A percentile compares a stretch with the other conserved stretches of the same genome.
Conservation (phyloP, 73 alveolate species). For the Effrenium voratum region DNA sequence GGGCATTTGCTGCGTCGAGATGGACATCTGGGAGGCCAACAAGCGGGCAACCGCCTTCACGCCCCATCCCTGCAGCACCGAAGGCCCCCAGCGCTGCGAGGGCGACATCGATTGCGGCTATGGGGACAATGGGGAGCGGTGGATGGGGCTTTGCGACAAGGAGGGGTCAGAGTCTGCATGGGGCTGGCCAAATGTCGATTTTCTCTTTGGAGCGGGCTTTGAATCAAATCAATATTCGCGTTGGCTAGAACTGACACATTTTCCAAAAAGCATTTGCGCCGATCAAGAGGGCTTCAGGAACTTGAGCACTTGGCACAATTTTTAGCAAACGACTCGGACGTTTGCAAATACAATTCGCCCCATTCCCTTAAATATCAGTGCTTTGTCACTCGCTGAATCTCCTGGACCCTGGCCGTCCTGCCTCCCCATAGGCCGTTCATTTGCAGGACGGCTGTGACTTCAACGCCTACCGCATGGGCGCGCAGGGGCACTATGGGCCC, state of each 20-base stretch:
- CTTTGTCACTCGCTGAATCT: too few species aligned
- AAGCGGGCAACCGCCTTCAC: conserved; percentile 93
- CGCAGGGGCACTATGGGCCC: conserved; percentile 85
- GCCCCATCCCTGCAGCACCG: conserved; percentile 92
- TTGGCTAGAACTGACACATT: background rate
- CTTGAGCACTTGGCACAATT: too few species aligned
- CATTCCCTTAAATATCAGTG: too few species aligned
- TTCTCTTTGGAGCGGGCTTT: background rate
- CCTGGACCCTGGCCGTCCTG: too few species aligned
- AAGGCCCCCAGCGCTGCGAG: conserved; percentile 59
- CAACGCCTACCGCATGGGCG: conserved; percentile 94
- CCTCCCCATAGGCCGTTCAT: too few species aligned
- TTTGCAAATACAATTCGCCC: too few species aligned
- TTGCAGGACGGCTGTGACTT: too few species aligned
- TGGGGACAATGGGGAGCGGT: conserved; percentile 67
- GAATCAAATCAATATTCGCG: background rate
- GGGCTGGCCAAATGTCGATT: conserved; percentile 15
- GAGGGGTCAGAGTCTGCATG: conserved; percentile 90
- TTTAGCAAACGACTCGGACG: too few species aligned
- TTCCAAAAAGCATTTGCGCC: too few species aligned
- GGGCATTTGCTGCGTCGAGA: conserved; percentile 92
- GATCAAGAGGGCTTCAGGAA: too few species aligned
- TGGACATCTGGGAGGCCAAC: conserved; percentile 95
- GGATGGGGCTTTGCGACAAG: conserved; percentile 94
- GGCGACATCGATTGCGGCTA: conserved; percentile 94